Conservation (phyloP, 495 filamentous ascomycete species). For the Talaromyces thailandensis region DNA sequence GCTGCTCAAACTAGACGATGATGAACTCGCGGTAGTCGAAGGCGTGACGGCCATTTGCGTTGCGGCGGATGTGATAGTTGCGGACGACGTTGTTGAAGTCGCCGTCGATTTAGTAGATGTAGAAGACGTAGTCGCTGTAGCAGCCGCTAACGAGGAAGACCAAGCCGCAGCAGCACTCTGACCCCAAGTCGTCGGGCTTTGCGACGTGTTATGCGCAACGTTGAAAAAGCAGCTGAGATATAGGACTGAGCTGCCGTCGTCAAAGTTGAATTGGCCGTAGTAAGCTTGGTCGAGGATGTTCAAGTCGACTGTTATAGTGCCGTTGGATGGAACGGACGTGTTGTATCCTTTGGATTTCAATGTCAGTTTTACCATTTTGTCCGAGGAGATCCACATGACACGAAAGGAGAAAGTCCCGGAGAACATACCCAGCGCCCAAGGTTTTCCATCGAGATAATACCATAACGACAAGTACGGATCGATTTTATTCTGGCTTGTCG, state of each 20-base stretch:
- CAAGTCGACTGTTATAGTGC: background rate
- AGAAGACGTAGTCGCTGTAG: background rate
- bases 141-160: background rate
- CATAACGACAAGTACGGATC: background rate
- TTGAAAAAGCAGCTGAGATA: conserved; percentile 6
- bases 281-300: background rate
- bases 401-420: background rate
- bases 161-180: background rate
- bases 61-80: background rate
- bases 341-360: background rate
- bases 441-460: background rate
- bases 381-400: background rate
- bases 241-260: background rate
- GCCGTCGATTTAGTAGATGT: background rate
- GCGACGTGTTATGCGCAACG: background rate
- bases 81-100: background rate
- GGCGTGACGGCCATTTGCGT: background rate
- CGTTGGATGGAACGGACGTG: conserved; percentile 1
- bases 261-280: conserved; percentile 6
- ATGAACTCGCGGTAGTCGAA: background rate
- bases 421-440: background rate
- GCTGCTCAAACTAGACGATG: background rate
- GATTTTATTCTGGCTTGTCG: background rate
- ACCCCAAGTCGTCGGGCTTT: background rate
- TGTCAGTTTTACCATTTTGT: background rate